These are phyloP conservation scores for Exsudoporus floridanus DNA, from an alignment of 1,284 basidiomycete species.

Conservation along the genomic window DNA sequence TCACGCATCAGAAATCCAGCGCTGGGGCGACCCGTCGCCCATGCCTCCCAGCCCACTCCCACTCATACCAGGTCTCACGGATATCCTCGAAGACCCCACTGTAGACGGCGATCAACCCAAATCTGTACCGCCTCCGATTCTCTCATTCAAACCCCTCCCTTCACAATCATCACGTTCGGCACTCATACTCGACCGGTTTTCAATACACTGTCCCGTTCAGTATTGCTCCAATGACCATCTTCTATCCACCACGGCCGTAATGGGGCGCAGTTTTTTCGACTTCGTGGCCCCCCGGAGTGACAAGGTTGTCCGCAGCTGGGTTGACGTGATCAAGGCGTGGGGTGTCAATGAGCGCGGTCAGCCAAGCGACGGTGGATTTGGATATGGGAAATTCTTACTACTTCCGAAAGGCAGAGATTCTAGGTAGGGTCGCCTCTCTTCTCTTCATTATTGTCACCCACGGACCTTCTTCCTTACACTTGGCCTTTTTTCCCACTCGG, in stretches of 20 bases:
- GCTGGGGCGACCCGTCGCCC: conserved; percentile 71
- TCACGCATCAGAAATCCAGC: conserved; percentile 38
- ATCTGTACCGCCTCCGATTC: conserved; percentile 20
- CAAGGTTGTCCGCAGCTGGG: conserved; percentile 62
- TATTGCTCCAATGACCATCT: conserved; percentile 73
- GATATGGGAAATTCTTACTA: conserved; percentile 66
- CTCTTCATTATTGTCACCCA: neutral
- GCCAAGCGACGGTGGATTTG: conserved; percentile 78
- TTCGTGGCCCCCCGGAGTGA: conserved; percentile 65
- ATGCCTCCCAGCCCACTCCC: conserved; percentile 51
- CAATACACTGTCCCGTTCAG: conserved; percentile 56
- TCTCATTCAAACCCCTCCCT: conserved; percentile 58
- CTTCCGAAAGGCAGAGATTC: conserved; percentile 58
- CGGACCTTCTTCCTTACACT: neutral
- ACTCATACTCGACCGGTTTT: conserved; percentile 74
- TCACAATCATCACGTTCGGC: conserved; percentile 67
- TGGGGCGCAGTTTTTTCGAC: conserved; percentile 70
- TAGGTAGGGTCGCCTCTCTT: conserved; percentile 33
- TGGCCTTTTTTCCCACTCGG: conserved; percentile 1
- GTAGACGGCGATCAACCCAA: neutral
- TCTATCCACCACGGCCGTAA: conserved; percentile 52
- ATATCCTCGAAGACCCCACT: conserved; percentile 9
- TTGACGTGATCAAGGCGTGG: conserved; percentile 72
- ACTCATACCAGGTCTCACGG: conserved; percentile 17
- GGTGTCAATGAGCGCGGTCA: conserved; percentile 77